These are phyloP conservation scores for Fomitopsis serialis DNA, from an alignment of 768 basidiomycete genomes.

Conservation along the genomic window DNA sequence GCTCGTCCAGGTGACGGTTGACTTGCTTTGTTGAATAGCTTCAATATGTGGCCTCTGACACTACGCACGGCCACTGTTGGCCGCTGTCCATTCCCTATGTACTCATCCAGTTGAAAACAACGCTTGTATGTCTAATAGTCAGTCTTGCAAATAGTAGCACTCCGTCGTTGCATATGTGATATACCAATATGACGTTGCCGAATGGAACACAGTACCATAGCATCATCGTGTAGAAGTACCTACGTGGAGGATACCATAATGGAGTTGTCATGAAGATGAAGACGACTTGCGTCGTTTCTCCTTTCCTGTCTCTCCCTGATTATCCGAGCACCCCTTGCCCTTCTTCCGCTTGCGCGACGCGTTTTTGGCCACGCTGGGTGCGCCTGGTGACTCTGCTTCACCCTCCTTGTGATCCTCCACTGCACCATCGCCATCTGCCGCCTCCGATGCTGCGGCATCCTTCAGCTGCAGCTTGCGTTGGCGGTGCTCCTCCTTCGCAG, in stretches of 20 bases:
- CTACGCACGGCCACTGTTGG: not conserved
- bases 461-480: conserved; percentile 47
- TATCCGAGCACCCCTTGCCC: not conserved
- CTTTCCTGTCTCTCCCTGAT: not conserved
- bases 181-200: not conserved
- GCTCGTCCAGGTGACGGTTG: not conserved
- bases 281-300: not conserved
- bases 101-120: not conserved
- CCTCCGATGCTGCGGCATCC: conserved; percentile 63
- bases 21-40: not conserved
- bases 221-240: not conserved
- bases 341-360: not conserved
- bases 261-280: not conserved
- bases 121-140: not conserved
- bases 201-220: not conserved
- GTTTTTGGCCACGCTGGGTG: too few species aligned
- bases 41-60: not conserved
- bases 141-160: conserved; percentile 1
- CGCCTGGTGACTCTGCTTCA: too few species aligned
- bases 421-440: not conserved
- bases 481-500: conserved; percentile 19
- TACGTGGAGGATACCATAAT: not conserved
- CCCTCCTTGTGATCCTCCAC: not conserved
- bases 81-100: not conserved
- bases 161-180: not conserved